These are phyloP conservation scores for Euphorbia corollata DNA, from an alignment of 441 rosid species.

Conservation along the genomic window DNA sequence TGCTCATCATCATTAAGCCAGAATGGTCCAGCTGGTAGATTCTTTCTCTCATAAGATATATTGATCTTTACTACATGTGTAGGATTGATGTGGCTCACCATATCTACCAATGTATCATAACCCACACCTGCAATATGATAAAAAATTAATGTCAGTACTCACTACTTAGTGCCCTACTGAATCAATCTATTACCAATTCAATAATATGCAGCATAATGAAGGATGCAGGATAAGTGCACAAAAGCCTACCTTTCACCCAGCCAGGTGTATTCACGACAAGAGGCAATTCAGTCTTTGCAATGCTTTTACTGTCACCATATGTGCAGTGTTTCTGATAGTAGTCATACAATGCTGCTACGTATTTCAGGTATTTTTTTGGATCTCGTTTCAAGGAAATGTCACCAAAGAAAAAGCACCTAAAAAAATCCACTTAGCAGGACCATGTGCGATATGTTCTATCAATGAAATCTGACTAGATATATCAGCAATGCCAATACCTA, in stretches of 20 bases:
- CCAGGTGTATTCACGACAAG: constrained; percentile 87
- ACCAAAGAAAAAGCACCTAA: constrained; percentile 78
- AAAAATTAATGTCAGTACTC: neutral
- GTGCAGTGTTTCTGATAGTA: constrained; percentile 47
- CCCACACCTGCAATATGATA: constrained; percentile 55
- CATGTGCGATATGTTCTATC: neutral
- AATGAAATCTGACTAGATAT: neutral
- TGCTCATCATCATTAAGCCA: constrained; percentile 49
- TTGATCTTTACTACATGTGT: constrained; percentile 84
- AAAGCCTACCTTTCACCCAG: constrained; percentile 81
- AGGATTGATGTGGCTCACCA: constrained; percentile 58
- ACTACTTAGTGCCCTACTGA: neutral
- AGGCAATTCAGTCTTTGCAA: constrained; percentile 46
- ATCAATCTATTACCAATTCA: neutral
- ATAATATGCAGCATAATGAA: neutral
- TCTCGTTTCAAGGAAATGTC: constrained; percentile 81
- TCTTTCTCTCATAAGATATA: constrained; percentile 50
- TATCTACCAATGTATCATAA: constrained; percentile 70
- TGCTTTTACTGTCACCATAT: constrained; percentile 25
- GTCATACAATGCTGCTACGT: constrained; percentile 44
- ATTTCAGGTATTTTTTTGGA: constrained; percentile 67
- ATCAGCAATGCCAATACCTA: neutral
- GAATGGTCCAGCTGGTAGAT: constrained; percentile 72
- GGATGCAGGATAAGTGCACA: constrained; percentile 12
- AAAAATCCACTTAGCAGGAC: constrained; percentile 19